Conservation (phyloP, 1,284 basidiomycete genomes). For the Ceratobasidium sp. region DNA sequence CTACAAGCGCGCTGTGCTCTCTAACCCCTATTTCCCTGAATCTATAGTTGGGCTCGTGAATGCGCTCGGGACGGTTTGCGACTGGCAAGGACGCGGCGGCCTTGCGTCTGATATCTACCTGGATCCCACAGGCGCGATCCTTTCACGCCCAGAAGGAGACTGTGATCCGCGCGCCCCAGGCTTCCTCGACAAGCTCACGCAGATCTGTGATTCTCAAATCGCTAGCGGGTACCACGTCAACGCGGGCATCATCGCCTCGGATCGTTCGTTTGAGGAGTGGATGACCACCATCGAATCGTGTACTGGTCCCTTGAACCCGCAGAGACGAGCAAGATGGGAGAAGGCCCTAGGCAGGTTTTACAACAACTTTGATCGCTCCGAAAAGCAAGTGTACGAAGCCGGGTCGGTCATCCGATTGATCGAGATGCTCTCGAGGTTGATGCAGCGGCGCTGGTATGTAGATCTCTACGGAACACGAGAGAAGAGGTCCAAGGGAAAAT, state of each 20-base stretch:
- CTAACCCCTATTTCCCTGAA: slow-evolving; percentile 69
- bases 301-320: slow-evolving; percentile 54
- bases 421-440: slow-evolving; percentile 65
- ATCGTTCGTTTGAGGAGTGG: slow-evolving; percentile 63
- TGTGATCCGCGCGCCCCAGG: slow-evolving; percentile 52
- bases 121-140: slow-evolving; percentile 15
- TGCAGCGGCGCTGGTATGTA: slow-evolving; percentile 68
- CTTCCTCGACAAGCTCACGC: slow-evolving; percentile 65
- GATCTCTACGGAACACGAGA: slow-evolving; percentile 59
- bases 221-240: slow-evolving; percentile 60
- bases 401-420: slow-evolving; percentile 68
- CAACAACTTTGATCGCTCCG: slow-evolving; percentile 53
- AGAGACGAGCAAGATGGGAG: slow-evolving; percentile 60
- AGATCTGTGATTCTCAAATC: slow-evolving; percentile 66
- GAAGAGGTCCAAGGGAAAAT: slow-evolving; percentile 23
- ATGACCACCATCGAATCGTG: slow-evolving; percentile 59
- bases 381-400: slow-evolving; percentile 62
- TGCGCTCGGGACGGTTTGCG: slow-evolving; percentile 67
- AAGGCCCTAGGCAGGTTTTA: slow-evolving; percentile 60
- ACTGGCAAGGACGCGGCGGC: slow-evolving; percentile 67
- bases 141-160: slow-evolving; percentile 14
- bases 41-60: slow-evolving; percentile 70
- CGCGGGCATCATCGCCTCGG: slow-evolving; percentile 58
- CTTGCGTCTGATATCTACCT: slow-evolving; percentile 41
- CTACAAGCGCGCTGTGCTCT: slow-evolving; percentile 67